Evolutionary conservation across 768 basidiomycete genomes (phyloP).

Genomic region (Lenzites betulinus): DNA sequence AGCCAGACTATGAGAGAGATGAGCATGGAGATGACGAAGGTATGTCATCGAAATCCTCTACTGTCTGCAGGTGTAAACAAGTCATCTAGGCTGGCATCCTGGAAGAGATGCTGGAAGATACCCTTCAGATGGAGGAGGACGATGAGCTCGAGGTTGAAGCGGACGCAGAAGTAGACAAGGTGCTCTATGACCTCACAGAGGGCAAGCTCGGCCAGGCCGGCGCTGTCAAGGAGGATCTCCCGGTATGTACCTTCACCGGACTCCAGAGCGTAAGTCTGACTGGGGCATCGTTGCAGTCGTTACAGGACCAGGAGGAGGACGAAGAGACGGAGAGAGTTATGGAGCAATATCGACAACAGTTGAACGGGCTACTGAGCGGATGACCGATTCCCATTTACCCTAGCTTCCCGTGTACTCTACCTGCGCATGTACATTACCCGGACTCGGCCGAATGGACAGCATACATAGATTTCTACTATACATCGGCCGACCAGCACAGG

Average conservation of each 20-base stretch:
- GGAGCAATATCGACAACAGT: constrained; percentile 87
- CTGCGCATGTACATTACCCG: neutral
- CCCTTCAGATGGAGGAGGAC: constrained; percentile 87
- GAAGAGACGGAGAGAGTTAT: constrained; percentile 86
- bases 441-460: neutral
- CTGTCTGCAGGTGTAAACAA: neutral
- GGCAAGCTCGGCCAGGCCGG: constrained; percentile 93
- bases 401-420: constrained; percentile 3
- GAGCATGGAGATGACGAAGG: constrained; percentile 99
- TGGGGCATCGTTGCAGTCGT: constrained; percentile 40
- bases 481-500: too few species aligned
- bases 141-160: constrained; percentile 97
- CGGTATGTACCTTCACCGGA: constrained; percentile 53
- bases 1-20: constrained; percentile 94
- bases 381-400: constrained; percentile 15
- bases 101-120: constrained; percentile 98
- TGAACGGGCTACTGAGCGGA: constrained; percentile 80
- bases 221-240: constrained; percentile 66
- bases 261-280: too few species aligned
- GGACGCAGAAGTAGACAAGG: constrained; percentile 95
- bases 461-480: too few species aligned
- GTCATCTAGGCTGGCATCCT: constrained; percentile 83
- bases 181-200: constrained; percentile 92
- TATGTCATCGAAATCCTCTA: constrained; percentile 31
- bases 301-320: constrained; percentile 67